phyloP scores from a whole-genome alignment of 345 rosid species.

The Geranium brycei region DNA sequence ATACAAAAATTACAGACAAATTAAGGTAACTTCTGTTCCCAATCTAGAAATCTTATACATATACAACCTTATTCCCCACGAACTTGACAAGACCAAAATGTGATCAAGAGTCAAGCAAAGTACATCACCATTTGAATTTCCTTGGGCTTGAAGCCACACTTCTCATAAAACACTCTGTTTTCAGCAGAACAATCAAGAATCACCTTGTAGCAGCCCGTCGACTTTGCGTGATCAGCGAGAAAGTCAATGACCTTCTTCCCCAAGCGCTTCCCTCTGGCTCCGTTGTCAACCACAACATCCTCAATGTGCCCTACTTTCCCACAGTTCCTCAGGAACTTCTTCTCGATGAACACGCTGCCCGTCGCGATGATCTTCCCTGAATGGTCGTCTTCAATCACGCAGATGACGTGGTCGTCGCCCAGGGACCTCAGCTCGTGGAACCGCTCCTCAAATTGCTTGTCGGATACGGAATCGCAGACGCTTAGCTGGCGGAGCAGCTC shows the following conservation, averaged over 20 bases:
- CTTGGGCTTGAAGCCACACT: slow-evolving; percentile 54
- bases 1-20: too few species aligned
- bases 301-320: slow-evolving; percentile 83
- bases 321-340: slow-evolving; percentile 74
- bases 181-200: slow-evolving; percentile 59
- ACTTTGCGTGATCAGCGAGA: slow-evolving; percentile 44
- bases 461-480: slow-evolving; percentile 48
- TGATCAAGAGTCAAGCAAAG: slow-evolving; percentile 21
- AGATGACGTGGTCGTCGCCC: slow-evolving; percentile 67
- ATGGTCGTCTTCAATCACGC: slow-evolving; percentile 61
- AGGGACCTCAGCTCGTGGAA: slow-evolving; percentile 45
- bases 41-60: too few species aligned
- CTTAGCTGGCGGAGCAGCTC: slow-evolving; percentile 58
- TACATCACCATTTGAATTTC: slow-evolving; percentile 65
- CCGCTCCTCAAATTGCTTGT: slow-evolving; percentile 46
- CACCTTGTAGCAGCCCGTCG: slow-evolving; percentile 73
- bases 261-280: slow-evolving; percentile 46
- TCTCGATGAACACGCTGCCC: slow-evolving; percentile 65
- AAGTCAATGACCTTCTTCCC: slow-evolving; percentile 54
- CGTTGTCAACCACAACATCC: slow-evolving; percentile 65
- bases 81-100: too few species aligned
- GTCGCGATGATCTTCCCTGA: slow-evolving; percentile 51
- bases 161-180: slow-evolving; percentile 58
- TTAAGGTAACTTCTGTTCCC: too few species aligned
- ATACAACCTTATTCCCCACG: too few species aligned